Evolutionary conservation across 2,329 filamentous ascomycete species (phyloP), one percentile per base, ranked within the genome.

Genomic region (Neonectria coccinea): DNA sequence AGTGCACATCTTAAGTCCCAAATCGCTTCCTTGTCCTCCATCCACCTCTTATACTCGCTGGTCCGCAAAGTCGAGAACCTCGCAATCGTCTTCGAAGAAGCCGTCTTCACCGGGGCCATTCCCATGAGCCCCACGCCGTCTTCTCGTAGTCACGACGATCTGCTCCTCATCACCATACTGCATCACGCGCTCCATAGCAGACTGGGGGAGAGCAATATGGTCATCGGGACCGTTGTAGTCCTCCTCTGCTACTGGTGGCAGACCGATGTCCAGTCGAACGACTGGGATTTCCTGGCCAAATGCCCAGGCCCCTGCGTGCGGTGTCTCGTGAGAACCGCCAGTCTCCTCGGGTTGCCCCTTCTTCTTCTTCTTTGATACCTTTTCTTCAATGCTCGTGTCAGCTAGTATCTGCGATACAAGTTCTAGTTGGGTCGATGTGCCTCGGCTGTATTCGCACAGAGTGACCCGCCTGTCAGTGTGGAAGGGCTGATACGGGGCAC

Each of bases 401-500:
- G 79, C 78, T 33, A 86, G 72, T 14, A 82, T 75, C 3, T 74
- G 75, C 27, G 82, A 79, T 20, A 82, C 72, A 9, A 78, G 74
- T 12, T 81, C 76, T 11, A 78, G 53, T 18, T 77, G 72, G 39
- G 78, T 71, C 3, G 78, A 77, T 45, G 70, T 66, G 56, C 71
- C 77, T 56, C 72, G 68, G 39, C 75, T 79, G 74, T 91, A 92
- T 45, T 93, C 86, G 70, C 89, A 92, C 29, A 97, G 83, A n/a
- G 86, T 88, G 48, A 98, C 92, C 3, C 95, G 89, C 59, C 89
- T 88, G 74, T 98, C 94, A 0, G 94, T 96, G 77, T 98, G 95
- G 81, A 98, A 97, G 1, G 96, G 95, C 74, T 97, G 94, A 73
- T 97, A 98, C 2, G 95, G 93, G 5, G 94, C 92, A 74, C 95